Conservation (phyloP, 768 basidiomycete genomes). For the Suillus cothurnatus region DNA sequence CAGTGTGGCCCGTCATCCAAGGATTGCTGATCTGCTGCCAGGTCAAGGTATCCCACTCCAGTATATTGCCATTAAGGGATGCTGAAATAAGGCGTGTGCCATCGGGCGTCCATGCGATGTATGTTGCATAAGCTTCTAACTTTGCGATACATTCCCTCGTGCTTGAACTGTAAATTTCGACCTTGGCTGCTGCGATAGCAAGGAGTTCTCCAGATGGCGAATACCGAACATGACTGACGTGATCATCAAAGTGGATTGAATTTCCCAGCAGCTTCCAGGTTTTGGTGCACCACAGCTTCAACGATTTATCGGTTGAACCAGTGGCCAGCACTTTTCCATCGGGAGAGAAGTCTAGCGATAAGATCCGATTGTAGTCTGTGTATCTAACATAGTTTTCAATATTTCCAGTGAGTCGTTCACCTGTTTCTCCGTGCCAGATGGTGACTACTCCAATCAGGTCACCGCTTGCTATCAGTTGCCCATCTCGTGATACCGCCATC, state of each 20-base stretch:
- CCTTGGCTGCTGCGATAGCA: not conserved
- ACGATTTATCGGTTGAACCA: not conserved
- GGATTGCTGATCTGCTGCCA: not conserved
- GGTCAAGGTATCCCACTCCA: not conserved
- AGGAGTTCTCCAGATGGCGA: not conserved
- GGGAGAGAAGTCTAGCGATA: not conserved
- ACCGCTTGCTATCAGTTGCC: not conserved
- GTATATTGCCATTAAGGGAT: not conserved
- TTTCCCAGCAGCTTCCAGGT: not conserved
- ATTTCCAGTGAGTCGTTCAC: not conserved
- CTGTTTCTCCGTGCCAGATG: not conserved
- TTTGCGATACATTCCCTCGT: not conserved
- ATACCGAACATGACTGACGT: not conserved
- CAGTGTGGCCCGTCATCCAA: not conserved
- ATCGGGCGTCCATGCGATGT: not conserved
- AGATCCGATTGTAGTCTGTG: not conserved
- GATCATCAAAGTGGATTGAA: not conserved
- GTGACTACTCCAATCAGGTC: accelerated
- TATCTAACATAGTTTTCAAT: not conserved
- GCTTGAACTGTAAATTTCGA: not conserved
- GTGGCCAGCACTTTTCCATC: not conserved
- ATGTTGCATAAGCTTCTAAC: not conserved
- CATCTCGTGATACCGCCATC: not conserved
- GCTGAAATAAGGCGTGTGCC: not conserved
- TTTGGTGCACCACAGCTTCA: not conserved